Evolutionary conservation across 495 filamentous ascomycete species (phyloP), one percentile per base, ranked within the genome.

Genomic region (Thermothielavioides terrestris): DNA sequence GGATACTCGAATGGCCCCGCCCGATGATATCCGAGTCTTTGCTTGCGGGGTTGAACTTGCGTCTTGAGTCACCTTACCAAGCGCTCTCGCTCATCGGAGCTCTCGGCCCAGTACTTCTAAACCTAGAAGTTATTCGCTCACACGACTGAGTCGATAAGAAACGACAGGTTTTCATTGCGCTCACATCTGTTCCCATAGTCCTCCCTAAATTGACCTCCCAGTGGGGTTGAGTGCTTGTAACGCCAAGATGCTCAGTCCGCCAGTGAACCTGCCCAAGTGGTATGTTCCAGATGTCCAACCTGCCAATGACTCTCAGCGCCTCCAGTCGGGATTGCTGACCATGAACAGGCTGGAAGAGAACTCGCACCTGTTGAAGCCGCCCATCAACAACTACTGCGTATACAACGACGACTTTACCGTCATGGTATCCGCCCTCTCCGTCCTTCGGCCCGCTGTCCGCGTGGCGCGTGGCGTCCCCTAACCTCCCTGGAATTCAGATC

Each of bases 321-420:
- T 32, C 11, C 31, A 48, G 12, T 50, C 46, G 62, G 21, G 56
- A 46, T 30, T 52, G 50, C 42, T 37, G 26, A 37, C 48, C 42
- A 31, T 56, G 45, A 34, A 15, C 57, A 98, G 92, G 92, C 83
- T 98, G 34, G 81, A 89, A 62, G 79, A 85, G 61, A 96, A 97
- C 64, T 84, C 86, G 3, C 89, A 97, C 60, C 82, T 97, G 41
- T 80, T 98, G 48, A 83, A 95, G 67, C 92, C 92, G 1, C 92
- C 92, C 2, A 84, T 98, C 59, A 96, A 96, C 66, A 98, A 97
- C 68, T 94, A 90, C 68, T 94, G 89, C 69, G 87, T 98, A 52
- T 92, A 95, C 70, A 83, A 95, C 59, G 74, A 81, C 30, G 75
- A 80, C 52, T 76, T 89, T 28, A 88, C 85, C 21, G 85, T 91